Evolutionary conservation across 805 yeast species (phyloP).

Genomic region (Priceomyces carsonii): DNA sequence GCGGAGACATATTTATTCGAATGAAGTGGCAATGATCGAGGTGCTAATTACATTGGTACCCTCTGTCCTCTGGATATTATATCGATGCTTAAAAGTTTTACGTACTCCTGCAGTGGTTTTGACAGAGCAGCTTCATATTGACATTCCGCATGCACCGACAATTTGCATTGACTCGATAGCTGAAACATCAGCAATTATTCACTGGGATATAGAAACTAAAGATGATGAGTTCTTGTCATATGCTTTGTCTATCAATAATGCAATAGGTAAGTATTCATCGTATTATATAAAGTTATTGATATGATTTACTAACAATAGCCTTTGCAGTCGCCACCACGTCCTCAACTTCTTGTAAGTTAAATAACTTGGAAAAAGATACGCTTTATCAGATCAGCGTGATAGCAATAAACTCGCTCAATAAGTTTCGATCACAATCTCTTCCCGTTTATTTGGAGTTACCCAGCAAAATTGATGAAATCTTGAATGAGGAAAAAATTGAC

Average conservation of each 20-base stretch:
- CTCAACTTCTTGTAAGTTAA: slow-evolving; percentile 34
- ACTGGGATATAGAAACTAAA: slow-evolving; percentile 50
- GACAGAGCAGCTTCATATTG: slow-evolving; percentile 47
- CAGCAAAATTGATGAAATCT: slow-evolving; percentile 4
- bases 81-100: slow-evolving; percentile 37
- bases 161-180: slow-evolving; percentile 57
- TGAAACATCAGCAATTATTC: slow-evolving; percentile 46
- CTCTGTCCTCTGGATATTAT: slow-evolving; percentile 40
- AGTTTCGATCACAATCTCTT: slow-evolving; percentile 33
- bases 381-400: slow-evolving; percentile 37
- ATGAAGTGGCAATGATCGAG: slow-evolving; percentile 35
- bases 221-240: slow-evolving; percentile 33
- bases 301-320: slow-evolving; percentile 9
- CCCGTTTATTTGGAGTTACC: slow-evolving; percentile 35
- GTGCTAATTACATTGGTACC: slow-evolving; percentile 33
- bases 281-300: background rate
- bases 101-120: slow-evolving; percentile 49
- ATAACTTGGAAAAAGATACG: slow-evolving; percentile 24
- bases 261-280: slow-evolving; percentile 18
- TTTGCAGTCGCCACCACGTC: slow-evolving; percentile 31
- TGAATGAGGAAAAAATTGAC: slow-evolving; percentile 2
- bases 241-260: slow-evolving; percentile 33
- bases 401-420: slow-evolving; percentile 36
- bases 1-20: too few relatives aligned
- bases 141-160: slow-evolving; percentile 56